Percentiles rank a stretch among this genome's conserved stretches.
Conservation (phyloP, 306 rosid species). For the Vigna hirtella region DNA sequence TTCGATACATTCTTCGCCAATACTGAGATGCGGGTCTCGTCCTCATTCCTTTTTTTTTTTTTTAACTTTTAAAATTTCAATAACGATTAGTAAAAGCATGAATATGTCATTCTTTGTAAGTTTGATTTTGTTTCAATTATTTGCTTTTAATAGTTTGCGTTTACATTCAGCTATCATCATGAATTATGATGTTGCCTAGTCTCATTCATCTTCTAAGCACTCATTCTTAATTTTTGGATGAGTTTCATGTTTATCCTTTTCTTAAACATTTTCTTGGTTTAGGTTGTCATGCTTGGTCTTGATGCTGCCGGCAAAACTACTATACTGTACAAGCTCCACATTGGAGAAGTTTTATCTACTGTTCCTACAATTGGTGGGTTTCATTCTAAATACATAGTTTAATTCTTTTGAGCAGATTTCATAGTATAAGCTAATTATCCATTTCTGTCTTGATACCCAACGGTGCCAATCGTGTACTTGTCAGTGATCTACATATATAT, state of each 20-base stretch:
- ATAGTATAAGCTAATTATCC: slow-evolving; percentile 11
- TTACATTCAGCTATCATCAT: background rate
- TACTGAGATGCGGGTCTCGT: slow-evolving; percentile 60
- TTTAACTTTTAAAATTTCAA: too few relatives aligned
- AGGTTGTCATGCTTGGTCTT: slow-evolving; percentile 98
- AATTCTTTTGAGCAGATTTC: background rate
- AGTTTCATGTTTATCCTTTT: background rate
- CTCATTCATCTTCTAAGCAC: background rate
- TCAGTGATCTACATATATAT: background rate
- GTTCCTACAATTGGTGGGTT: slow-evolving; percentile 93
- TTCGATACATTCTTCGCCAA: slow-evolving; percentile 63
- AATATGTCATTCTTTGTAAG: background rate
- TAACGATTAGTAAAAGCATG: background rate
- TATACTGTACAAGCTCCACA: slow-evolving; percentile 88
- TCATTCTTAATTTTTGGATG: background rate
- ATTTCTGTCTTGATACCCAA: slow-evolving; percentile 12
- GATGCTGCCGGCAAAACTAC: slow-evolving; percentile 99
- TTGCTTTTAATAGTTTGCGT: background rate
- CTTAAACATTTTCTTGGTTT: slow-evolving; percentile 39
- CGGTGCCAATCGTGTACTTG: slow-evolving; percentile 23
- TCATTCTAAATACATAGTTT: background rate
- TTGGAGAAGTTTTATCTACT: slow-evolving; percentile 96
- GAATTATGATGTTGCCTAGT: background rate
- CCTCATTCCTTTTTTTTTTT: background rate
- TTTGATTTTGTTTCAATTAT: background rate